Conservation (phyloP, 2,329 filamentous ascomycete genomes). For the Fusarium zealandicum region DNA sequence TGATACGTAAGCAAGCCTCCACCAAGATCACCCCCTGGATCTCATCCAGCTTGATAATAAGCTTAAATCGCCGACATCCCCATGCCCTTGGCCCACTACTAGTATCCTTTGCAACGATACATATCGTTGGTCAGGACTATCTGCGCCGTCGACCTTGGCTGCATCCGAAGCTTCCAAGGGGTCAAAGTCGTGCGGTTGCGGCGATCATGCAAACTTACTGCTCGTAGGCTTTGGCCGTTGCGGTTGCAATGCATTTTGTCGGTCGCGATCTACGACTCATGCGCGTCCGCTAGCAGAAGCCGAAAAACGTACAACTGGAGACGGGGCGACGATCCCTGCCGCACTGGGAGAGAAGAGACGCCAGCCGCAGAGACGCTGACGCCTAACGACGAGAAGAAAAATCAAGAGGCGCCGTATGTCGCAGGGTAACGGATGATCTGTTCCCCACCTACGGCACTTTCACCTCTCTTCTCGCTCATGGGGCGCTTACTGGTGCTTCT, state of each 20-base stretch:
- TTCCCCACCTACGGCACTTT: conserved; percentile 7
- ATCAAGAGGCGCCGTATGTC: conserved; percentile 23
- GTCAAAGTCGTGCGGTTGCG: not conserved
- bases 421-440: conserved; percentile 17
- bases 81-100: conserved; percentile 26
- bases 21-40: conserved; percentile 23
- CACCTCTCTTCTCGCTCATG: not conserved
- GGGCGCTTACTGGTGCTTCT: conserved; percentile 20
- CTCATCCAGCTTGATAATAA: conserved; percentile 37
- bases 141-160: conserved; percentile 28
- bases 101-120: conserved; percentile 19
- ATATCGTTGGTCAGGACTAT: conserved; percentile 9
- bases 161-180: conserved; percentile 8
- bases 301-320: conserved; percentile 8
- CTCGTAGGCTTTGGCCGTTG: not conserved
- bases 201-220: conserved; percentile 10
- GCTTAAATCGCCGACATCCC: conserved; percentile 40
- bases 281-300: conserved; percentile 13
- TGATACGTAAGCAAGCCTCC: conserved; percentile 37
- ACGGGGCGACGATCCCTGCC: conserved; percentile 18
- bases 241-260: conserved; percentile 6
- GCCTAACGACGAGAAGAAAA: conserved; percentile 10
- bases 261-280: conserved; percentile 13
- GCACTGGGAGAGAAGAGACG: conserved; percentile 19
- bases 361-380: conserved; percentile 28